Percentiles rank a stretch among this genome's conserved stretches.
Conservation (phyloP, 1,139 yeast species). For the Pichia inconspicua region DNA sequence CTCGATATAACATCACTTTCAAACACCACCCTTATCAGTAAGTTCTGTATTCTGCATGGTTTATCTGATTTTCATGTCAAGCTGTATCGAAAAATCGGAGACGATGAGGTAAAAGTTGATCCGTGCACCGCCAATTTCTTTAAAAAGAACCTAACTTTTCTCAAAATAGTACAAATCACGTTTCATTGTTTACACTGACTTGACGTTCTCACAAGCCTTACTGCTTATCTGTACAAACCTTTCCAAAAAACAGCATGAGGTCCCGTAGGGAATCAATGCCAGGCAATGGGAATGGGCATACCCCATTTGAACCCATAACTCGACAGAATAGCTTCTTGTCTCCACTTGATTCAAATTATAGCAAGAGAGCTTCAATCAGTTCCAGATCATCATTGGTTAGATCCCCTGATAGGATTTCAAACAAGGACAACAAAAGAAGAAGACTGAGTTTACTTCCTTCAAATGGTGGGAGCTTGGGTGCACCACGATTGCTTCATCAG, state of each 20-base stretch:
- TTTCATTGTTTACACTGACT: background rate
- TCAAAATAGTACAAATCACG: background rate
- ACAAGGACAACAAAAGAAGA: slow-evolving; percentile 16
- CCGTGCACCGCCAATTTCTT: background rate
- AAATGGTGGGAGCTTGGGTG: slow-evolving; percentile 22
- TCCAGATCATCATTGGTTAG: slow-evolving; percentile 5
- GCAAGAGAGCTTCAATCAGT: slow-evolving; percentile 5
- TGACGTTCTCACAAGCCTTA: background rate
- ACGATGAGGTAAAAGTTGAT: background rate
- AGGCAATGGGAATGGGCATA: background rate
- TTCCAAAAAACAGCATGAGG: background rate
- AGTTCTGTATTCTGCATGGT: background rate
- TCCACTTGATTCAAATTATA: slow-evolving; percentile 4
- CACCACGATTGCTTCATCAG: slow-evolving; percentile 23
- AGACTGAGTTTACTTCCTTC: slow-evolving; percentile 26
- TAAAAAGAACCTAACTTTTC: background rate
- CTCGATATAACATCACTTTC: background rate
- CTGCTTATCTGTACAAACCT: background rate
- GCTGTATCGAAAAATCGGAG: no score
- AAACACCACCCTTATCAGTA: background rate
- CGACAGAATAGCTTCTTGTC: slow-evolving; percentile 13
- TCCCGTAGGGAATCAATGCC: background rate
- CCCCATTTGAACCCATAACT: background rate
- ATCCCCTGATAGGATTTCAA: slow-evolving; percentile 8
- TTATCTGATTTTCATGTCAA: no score